phyloP scores from a whole-genome alignment of 805 yeast species.

The Nakazawaea wyomingensis region DNA sequence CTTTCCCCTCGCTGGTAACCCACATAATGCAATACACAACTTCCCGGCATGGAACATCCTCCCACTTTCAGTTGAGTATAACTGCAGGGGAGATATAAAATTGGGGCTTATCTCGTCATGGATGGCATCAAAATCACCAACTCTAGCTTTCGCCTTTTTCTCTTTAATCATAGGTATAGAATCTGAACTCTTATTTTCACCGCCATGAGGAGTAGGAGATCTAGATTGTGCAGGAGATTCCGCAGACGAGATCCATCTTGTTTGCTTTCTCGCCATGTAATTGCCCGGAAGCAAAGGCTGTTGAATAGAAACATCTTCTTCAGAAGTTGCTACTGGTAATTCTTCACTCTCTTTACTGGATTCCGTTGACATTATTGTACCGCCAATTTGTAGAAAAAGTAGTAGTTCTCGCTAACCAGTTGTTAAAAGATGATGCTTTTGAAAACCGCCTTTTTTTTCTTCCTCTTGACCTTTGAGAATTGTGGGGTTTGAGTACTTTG shows the following conservation, averaged over 20 bases:
- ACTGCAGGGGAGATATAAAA: conserved; percentile 84
- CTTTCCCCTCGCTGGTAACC: conserved; percentile 94
- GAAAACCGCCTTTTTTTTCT: no score
- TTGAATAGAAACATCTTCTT: conserved; percentile 24
- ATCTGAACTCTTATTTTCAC: conserved; percentile 1
- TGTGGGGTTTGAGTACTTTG: no score
- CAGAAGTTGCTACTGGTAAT: neutral
- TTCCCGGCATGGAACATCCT: conserved; percentile 94
- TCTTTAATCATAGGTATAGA: neutral
- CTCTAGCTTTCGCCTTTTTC: neutral
- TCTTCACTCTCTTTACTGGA: neutral
- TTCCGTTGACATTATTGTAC: neutral
- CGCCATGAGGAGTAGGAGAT: conserved; percentile 15
- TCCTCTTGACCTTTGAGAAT: no score
- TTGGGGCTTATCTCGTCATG: conserved; percentile 57
- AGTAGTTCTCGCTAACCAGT: no score
- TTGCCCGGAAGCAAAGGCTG: conserved; percentile 44
- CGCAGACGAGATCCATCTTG: conserved; percentile 39
- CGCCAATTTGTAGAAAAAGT: no score
- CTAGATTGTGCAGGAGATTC: conserved; percentile 11
- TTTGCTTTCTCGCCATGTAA: conserved; percentile 49
- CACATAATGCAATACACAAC: conserved; percentile 81
- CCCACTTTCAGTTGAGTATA: conserved; percentile 90
- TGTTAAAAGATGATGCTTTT: no score
- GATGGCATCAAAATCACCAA: conserved; percentile 48